Evolutionary conservation across 2,329 filamentous ascomycete genomes (phyloP).

Genomic region (Arthrobotrys musiformis): DNA sequence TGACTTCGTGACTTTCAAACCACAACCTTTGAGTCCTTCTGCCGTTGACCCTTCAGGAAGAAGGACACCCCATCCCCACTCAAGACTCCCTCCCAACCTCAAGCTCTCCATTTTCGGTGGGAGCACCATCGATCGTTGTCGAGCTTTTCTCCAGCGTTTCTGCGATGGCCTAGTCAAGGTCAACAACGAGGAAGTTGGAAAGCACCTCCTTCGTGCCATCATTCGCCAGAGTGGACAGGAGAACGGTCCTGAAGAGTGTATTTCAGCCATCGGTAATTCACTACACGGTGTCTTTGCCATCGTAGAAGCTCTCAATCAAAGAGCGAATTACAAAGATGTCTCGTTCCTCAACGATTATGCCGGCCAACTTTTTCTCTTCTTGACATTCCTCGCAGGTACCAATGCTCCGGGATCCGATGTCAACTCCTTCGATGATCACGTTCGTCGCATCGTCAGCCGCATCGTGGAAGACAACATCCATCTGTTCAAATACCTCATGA

Average conservation of each 20-base stretch:
- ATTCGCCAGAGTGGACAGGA: slow-evolving; percentile 24
- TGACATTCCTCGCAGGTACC: slow-evolving; percentile 2
- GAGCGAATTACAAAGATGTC: background rate
- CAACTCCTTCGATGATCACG: slow-evolving; percentile 32
- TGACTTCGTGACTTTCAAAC: background rate
- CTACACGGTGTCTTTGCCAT: slow-evolving; percentile 14
- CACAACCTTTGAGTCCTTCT: background rate
- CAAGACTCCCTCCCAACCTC: background rate
- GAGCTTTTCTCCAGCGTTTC: background rate
- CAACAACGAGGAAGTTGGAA: background rate
- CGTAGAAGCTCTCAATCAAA: slow-evolving; percentile 6
- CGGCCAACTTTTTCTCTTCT: slow-evolving; percentile 35
- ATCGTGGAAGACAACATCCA: background rate
- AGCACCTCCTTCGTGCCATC: slow-evolving; percentile 11
- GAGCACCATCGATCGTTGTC: slow-evolving; percentile 7
- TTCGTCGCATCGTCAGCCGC: slow-evolving; percentile 17
- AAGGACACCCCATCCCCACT: background rate
- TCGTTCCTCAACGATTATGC: slow-evolving; percentile 22
- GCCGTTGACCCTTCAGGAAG: background rate
- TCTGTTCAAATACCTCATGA: background rate
- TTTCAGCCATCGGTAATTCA: background rate
- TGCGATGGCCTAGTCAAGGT: slow-evolving; percentile 4
- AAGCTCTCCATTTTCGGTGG: background rate
- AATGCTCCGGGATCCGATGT: background rate
- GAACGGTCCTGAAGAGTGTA: slow-evolving; percentile 6